Conservation (phyloP, 2,329 filamentous ascomycete genomes). For the Claviceps capensis region DNA sequence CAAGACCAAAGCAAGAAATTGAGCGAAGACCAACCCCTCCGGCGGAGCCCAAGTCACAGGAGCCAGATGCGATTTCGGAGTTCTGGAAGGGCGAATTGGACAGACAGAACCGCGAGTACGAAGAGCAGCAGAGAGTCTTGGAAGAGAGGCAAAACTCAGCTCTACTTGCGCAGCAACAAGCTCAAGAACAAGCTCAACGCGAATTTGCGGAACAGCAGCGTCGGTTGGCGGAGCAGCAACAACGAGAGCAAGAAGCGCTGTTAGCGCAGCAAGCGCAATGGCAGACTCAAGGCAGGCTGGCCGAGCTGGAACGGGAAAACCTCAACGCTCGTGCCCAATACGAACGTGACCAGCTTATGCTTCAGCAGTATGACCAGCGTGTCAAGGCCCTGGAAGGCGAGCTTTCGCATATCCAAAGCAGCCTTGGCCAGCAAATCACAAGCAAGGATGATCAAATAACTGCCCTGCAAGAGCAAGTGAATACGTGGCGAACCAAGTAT, state of each 20-base stretch:
- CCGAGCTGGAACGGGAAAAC: conserved; percentile 90
- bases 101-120: conserved; percentile 86
- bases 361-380: conserved; percentile 90
- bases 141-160: conserved; percentile 78
- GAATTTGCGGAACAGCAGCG: conserved; percentile 97
- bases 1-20: conserved; percentile 63
- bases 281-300: conserved; percentile 90
- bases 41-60: conserved; percentile 52
- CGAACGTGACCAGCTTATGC: conserved; percentile 90
- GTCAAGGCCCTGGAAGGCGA: conserved; percentile 89
- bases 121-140: conserved; percentile 79
- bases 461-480: conserved; percentile 89
- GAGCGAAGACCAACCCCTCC: conserved; percentile 57
- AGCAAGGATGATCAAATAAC: conserved; percentile 93
- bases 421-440: conserved; percentile 68
- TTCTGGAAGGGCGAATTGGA: conserved; percentile 95
- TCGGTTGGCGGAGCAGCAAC: conserved; percentile 74
- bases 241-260: conserved; percentile 79
- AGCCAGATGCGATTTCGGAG: conserved; percentile 89
- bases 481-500: conserved; percentile 95
- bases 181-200: conserved; percentile 70
- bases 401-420: conserved; percentile 66
- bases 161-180: conserved; percentile 67
- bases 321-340: conserved; percentile 89
- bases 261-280: conserved; percentile 79